Evolutionary conservation across 305 asterid genomes (phyloP), one percentile per base, ranked within the genome.

Genomic region (Fraxinus ornus): DNA sequence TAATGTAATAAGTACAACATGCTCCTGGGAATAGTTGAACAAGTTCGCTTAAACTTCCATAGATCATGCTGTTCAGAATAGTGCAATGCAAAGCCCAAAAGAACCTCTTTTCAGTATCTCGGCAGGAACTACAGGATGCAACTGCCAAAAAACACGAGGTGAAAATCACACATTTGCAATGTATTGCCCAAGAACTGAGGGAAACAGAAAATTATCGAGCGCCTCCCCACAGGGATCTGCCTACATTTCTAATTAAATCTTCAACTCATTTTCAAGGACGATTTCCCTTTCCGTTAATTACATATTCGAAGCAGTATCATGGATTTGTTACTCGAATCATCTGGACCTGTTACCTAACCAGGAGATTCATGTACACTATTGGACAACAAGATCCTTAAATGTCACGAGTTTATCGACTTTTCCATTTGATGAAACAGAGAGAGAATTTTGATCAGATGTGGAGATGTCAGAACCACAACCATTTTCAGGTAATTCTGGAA

Each of bases 391-490:
- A 83, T 88, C 88, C 91, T 90, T 91, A 39, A 92, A 84, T 32
- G 88, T 86, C 76, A 88, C 92, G 82, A 86, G 78, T 77, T 89
- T 89, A 85, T 90, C 96, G 21, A 97, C 28, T 66, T 76, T 91
- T 47, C 99, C 99, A 75, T 93, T 96, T 21, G 93, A 82, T 7
- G 97, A 64, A 33, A 84, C 44, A 73, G 88, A n/a, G 3, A 32
- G 62, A 30, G 82, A 70, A 57, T 49, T 75, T 73, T 84, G 86
- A 85, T 84, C 87, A 30, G 88, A n/a, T 68, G 70, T 79, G 49
- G 86, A 62, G 85, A 24, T 80, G 86, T 79, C 76, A 6, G 79
- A 32, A 32, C 76, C 78, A 80, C 80, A 83, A 35, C 92, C 97
- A 86, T 91, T 92, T 90, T 89, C 93, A 9, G 90, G 76, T 55